phyloP scores from a whole-genome alignment of 805 yeast genomes.

The Candida sonorensis region DNA sequence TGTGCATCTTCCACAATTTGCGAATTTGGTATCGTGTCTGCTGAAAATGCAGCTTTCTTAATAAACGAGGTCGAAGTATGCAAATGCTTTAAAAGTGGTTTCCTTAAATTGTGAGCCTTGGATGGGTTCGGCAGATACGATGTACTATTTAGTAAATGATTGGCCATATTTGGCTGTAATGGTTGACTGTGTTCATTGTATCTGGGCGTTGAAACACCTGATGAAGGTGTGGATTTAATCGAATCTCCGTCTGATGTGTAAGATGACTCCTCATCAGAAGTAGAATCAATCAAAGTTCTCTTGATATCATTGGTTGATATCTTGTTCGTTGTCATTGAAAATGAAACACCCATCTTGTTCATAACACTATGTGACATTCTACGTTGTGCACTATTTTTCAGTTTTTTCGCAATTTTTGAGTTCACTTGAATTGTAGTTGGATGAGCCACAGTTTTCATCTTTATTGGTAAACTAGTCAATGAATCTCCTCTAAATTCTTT shows the following conservation, averaged over 20 bases:
- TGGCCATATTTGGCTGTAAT: too few relatives aligned
- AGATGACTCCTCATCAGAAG: conserved; percentile 21
- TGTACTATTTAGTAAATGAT: too few relatives aligned
- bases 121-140: conserved; percentile 6
- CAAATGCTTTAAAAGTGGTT: conserved; percentile 16
- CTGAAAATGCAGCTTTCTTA: conserved; percentile 35
- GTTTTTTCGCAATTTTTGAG: conserved; percentile 20
- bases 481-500: conserved; percentile 42
- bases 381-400: conserved; percentile 28
- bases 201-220: conserved; percentile 3
- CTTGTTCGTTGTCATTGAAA: conserved; percentile 65
- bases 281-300: conserved; percentile 16
- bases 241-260: conserved; percentile 21
- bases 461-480: too few relatives aligned
- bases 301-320: conserved; percentile 30
- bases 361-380: conserved; percentile 54
- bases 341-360: conserved; percentile 71
- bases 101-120: conserved; percentile 12
- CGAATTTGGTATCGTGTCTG: conserved; percentile 66
- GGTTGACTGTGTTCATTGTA: conserved; percentile 1
- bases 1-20: conserved; percentile 60
- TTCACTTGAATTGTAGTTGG: conserved; percentile 13
- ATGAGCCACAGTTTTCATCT: too few relatives aligned
- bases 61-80: conserved; percentile 16
- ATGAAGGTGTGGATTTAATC: conserved; percentile 12